These are phyloP conservation scores for Cercis canadensis DNA, from an alignment of 306 rosid genomes.

Conservation along the genomic window DNA sequence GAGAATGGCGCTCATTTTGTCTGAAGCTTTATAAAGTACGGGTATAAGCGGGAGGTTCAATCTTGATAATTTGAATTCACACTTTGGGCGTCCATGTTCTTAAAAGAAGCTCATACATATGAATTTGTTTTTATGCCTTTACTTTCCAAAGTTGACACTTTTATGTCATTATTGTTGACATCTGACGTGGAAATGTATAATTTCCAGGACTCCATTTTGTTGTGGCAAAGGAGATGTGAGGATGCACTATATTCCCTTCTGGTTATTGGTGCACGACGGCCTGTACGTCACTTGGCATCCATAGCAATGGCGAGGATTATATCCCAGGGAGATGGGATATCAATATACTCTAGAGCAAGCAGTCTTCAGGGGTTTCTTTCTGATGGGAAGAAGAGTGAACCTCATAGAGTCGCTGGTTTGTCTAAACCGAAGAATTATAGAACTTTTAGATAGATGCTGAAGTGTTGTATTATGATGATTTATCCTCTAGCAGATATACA, in stretches of 20 bases:
- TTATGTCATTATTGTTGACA: neutral
- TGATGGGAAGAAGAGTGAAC: slow-evolving; percentile 84
- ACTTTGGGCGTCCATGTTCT: slow-evolving; percentile 8
- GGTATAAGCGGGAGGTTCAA: neutral
- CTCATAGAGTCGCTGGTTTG: slow-evolving; percentile 89
- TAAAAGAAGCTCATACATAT: slow-evolving; percentile 6
- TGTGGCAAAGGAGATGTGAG: slow-evolving; percentile 98
- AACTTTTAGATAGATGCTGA: slow-evolving; percentile 34
- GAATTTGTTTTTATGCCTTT: neutral
- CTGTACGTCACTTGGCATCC: slow-evolving; percentile 95
- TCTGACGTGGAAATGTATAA: slow-evolving; percentile 27
- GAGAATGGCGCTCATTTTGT: neutral
- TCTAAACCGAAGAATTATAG: slow-evolving; percentile 26
- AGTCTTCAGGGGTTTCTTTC: slow-evolving; percentile 97
- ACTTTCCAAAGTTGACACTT: neutral
- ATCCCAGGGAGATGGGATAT: slow-evolving; percentile 86
- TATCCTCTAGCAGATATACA: slow-evolving; percentile 14
- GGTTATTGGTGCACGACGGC: slow-evolving; percentile 89
- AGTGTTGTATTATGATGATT: slow-evolving; percentile 30
- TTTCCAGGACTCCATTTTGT: slow-evolving; percentile 80
- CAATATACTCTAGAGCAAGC: slow-evolving; percentile 92
- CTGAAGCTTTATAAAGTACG: slow-evolving; percentile 5
- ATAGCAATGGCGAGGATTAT: slow-evolving; percentile 88
- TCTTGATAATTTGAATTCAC: slow-evolving; percentile 17
- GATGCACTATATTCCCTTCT: slow-evolving; percentile 87